Evolutionary conservation across 257 asterid genomes (phyloP), one percentile per base, ranked within the genome.

Genomic region (Solanum appendiculatum): DNA sequence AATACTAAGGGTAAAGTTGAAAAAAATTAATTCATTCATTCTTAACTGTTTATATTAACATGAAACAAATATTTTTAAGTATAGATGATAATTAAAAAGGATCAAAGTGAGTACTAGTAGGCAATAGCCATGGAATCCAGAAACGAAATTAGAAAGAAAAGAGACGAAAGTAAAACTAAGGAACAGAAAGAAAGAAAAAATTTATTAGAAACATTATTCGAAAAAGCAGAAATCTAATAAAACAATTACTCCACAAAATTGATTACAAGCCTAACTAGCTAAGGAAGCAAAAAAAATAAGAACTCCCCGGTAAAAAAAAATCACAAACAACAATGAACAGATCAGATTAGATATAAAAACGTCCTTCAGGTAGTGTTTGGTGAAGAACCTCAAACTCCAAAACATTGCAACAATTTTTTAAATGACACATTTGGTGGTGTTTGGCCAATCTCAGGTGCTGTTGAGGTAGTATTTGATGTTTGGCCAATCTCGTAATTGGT

Each of bases 391-490:
- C 23, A 51, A 51, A 51, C 18, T 51, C 3, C n/a, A 51, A 51
- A n/a, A 18, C n/a, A 51, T 18, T 18, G 60, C n/a, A 9, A 51
- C 9, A 16, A 51, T 51, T 51, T 20, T n/a, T 51, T n/a, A 51
- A 51, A 54, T 20, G 64, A 54, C 29, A 21, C 66, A 3, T 21
- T 0, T 58, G 31, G 69, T 51, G 58, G 16, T 2, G 23, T 51
- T 0, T 48, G 58, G 1, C 0, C 1, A 48, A 48, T 5, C 1
- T 48, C 23, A 0, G 5, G 0, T 14, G 25, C 9, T 69, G 0
- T 1, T 31, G 6, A 3, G 0, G 9, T 29, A 69, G 77, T 33
- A 6, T 69, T 31, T 15, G 12, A 69, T 37, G 77, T 3, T 16
- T 70, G 4, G 7, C 25, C 44, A 70, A 70, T 8, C 23, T 9